Base-by-base conservation (phyloP, 1,139 yeast genomes). In the Kodamaea sp. region DNA sequence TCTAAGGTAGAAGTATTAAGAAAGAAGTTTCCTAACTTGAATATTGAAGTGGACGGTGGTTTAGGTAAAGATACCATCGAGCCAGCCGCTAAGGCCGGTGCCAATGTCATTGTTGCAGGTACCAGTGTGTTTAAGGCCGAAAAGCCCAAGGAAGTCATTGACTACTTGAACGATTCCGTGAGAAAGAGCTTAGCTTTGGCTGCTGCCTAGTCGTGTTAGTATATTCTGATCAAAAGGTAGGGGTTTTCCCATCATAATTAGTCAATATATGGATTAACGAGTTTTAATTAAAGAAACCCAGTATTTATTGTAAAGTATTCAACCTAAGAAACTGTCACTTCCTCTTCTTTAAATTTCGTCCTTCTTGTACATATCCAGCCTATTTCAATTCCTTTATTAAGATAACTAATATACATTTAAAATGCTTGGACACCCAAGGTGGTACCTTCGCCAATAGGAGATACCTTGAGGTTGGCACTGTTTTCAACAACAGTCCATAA, bases 11-110 rank as follows among this genome's bases (percentile, higher is more conserved):
- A 78, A 51, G 70, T 70, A 23, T 72, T 92, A 51, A 79, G 99
- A 59, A 59, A 61, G 31, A 77, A 73, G 55, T 86, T 72, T 62
- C 97, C 97, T 12, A 58, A 80, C 22, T 69, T 90, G 58, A 81
- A 92, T 61, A 86, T 92, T 49, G 94, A 92, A 66, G 99, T 92
- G 22, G 99, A 92, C 58, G 99, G 99, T 43, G 99, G 99, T 0
- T 70, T 92, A 44, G 95, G 95, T 39, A 81, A 80, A 47, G 89
- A 78, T 31, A 92, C 95, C 5, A 80, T 88, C 35, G 84, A 78
- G 34, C 74, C 73, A 23, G 97, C 97, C 37, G 96, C 97, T 15
- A 73, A 74, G 38, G 97, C 97, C 8, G 97, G 97, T 37, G 98
- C 98, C 34, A 92, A 92, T 59, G 97, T 92, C 30, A 90, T 94